These are phyloP conservation scores for Termitomyces sp. DNA, from an alignment of 768 basidiomycete species.

Conservation along the genomic window DNA sequence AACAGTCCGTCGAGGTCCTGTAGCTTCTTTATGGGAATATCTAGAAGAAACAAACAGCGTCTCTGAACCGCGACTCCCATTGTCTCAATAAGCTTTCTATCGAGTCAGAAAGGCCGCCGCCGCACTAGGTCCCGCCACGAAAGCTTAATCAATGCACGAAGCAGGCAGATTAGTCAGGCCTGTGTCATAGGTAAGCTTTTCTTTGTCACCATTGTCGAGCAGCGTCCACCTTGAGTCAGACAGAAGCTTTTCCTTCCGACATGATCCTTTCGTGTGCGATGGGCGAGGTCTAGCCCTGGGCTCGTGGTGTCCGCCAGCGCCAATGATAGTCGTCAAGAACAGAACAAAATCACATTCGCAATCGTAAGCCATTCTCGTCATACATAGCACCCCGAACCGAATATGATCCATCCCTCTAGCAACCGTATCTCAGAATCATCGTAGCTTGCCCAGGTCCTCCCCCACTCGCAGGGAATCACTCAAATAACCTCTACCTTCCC, in stretches of 20 bases:
- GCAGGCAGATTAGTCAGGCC: not conserved
- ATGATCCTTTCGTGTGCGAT: not conserved
- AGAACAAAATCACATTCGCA: too few relatives aligned
- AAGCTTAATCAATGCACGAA: not conserved
- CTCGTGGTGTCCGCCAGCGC: too few relatives aligned
- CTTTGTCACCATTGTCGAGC: not conserved
- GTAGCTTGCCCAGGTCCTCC: too few relatives aligned
- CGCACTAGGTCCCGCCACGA: not conserved
- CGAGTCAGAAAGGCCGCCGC: not conserved
- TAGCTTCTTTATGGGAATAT: not conserved
- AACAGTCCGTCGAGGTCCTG: not conserved
- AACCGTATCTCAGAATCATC: too few relatives aligned
- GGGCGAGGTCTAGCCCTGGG: not conserved
- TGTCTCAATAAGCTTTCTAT: not conserved
- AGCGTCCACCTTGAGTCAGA: not conserved
- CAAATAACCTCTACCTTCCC: too few relatives aligned
- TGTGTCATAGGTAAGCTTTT: not conserved
- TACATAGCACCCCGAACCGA: too few relatives aligned
- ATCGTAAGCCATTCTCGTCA: too few relatives aligned
- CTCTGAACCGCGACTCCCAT: not conserved
- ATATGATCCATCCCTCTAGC: too few relatives aligned
- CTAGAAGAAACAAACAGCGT: not conserved
- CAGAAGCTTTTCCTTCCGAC: not conserved
- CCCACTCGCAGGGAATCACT: too few relatives aligned
- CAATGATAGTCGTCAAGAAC: too few relatives aligned